Percentiles rank a stretch among this genome's conserved stretches.
Evolutionary conservation across 2,329 filamentous ascomycete species (phyloP).

Genomic region (Fusarium robinianum): DNA sequence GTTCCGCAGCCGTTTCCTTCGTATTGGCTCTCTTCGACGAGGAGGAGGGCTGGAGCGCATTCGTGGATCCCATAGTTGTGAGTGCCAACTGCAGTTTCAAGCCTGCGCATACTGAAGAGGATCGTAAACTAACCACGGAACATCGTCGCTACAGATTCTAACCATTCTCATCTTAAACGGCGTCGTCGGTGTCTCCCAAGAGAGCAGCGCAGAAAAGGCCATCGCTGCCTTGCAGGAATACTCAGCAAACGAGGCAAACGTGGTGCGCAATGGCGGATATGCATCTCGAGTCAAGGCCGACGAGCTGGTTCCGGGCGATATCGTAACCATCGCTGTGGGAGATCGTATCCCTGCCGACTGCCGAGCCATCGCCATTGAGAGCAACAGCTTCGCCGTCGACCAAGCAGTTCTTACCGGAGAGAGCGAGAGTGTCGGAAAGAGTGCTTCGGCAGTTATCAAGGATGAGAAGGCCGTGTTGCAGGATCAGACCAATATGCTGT

Average conservation of each 20-base stretch:
- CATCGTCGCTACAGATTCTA: slow-evolving; percentile 69
- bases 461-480: slow-evolving; percentile 91
- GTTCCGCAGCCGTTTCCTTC: slow-evolving; percentile 91
- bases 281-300: slow-evolving; percentile 90
- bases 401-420: slow-evolving; percentile 97
- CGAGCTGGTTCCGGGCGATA: slow-evolving; percentile 91
- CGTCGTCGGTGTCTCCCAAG: slow-evolving; percentile 96
- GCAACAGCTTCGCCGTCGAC: slow-evolving; percentile 96
- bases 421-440: slow-evolving; percentile 95
- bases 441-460: slow-evolving; percentile 65
- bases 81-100: slow-evolving; percentile 45
- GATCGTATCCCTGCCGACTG: slow-evolving; percentile 96
- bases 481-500: slow-evolving; percentile 96
- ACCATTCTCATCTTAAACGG: slow-evolving; percentile 97
- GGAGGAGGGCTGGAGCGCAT: slow-evolving; percentile 92
- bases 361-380: slow-evolving; percentile 84
- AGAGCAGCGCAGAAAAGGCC: slow-evolving; percentile 97
- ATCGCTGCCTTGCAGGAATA: slow-evolving; percentile 99
- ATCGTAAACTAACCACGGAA: slow-evolving; percentile 14
- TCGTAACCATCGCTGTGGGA: slow-evolving; percentile 85
- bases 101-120: slow-evolving; percentile 1
- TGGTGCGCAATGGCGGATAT: slow-evolving; percentile 78
- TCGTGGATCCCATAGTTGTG: slow-evolving; percentile 94
- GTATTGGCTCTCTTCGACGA: slow-evolving; percentile 91
- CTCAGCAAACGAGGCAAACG: slow-evolving; percentile 96